These are phyloP conservation scores for Ophiostoma sp. DNA, from an alignment of 2,329 filamentous ascomycete genomes.

Conservation along the genomic window DNA sequence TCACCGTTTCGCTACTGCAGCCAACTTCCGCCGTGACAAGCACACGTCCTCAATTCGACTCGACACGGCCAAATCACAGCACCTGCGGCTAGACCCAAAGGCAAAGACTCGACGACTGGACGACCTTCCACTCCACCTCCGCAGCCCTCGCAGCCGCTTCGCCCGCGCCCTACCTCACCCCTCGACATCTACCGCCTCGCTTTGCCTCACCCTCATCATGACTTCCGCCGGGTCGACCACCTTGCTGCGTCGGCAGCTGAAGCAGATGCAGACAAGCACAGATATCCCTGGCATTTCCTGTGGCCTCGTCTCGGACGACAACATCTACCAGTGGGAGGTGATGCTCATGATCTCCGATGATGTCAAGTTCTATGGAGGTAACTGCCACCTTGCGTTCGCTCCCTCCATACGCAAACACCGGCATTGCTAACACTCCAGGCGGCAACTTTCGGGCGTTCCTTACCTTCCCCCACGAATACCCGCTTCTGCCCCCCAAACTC, in stretches of 20 bases:
- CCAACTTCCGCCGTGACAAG: too few species aligned
- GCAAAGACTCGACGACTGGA: too few species aligned
- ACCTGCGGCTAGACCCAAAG: too few species aligned
- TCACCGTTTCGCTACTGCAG: too few species aligned
- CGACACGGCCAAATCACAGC: too few species aligned
- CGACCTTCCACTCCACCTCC: not conserved
- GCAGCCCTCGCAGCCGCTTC: not conserved
- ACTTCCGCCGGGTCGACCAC: conserved; percentile 35
- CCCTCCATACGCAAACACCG: not conserved
- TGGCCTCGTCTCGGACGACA: conserved; percentile 75
- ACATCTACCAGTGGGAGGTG: conserved; percentile 96
- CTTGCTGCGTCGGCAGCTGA: conserved; percentile 78
- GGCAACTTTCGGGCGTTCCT: conserved; percentile 87
- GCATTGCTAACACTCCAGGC: conserved; percentile 46
- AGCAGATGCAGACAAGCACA: conserved; percentile 87
- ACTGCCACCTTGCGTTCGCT: too few species aligned
- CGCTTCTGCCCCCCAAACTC: conserved; percentile 80
- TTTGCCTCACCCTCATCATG: conserved; percentile 16
- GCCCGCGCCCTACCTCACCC: not conserved
- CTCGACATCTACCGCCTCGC: not conserved
- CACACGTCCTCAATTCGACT: too few species aligned
- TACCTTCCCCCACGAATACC: conserved; percentile 78
- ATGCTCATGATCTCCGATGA: conserved; percentile 98
- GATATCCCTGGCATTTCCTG: conserved; percentile 93
- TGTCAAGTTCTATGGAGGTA: conserved; percentile 88